Evolutionary conservation across 441 rosid species (phyloP).

Genomic region (Populus hybrid): DNA sequence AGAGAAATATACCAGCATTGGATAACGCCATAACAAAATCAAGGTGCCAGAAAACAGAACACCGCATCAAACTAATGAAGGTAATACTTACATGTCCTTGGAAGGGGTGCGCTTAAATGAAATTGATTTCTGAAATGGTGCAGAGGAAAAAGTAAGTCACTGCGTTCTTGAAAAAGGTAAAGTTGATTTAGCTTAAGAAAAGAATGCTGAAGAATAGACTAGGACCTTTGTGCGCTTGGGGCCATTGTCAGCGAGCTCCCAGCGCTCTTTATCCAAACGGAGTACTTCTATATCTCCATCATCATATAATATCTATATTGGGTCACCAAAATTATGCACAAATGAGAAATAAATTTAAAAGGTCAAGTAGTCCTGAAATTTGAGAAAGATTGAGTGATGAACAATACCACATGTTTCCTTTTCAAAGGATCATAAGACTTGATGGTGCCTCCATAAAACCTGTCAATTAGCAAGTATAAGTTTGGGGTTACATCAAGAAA

Average conservation of each 20-base stretch:
- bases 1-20: constrained; percentile 8
- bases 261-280: constrained; percentile 81
- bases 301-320: constrained; percentile 75
- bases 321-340: constrained; percentile 7
- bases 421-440: constrained; percentile 90
- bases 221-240: constrained; percentile 73
- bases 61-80: not conserved
- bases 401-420: constrained; percentile 88
- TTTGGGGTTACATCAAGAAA: constrained; percentile 12
- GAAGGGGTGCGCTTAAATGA: constrained; percentile 41
- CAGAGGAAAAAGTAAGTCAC: constrained; percentile 23
- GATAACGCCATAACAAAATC: not conserved
- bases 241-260: constrained; percentile 76
- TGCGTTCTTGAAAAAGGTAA: constrained; percentile 7
- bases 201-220: constrained; percentile 17
- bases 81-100: constrained; percentile 50
- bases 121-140: constrained; percentile 57
- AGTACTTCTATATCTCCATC: constrained; percentile 99
- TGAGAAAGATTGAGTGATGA: constrained; percentile 16
- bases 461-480: constrained; percentile 36
- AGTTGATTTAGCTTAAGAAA: constrained; percentile 9
- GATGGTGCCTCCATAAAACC: constrained; percentile 95
- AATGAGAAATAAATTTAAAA: not conserved
- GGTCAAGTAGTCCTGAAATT: constrained; percentile 8
- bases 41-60: not conserved